Base-by-base conservation (phyloP, 441 rosid species). In the Populus hybrid region DNA sequence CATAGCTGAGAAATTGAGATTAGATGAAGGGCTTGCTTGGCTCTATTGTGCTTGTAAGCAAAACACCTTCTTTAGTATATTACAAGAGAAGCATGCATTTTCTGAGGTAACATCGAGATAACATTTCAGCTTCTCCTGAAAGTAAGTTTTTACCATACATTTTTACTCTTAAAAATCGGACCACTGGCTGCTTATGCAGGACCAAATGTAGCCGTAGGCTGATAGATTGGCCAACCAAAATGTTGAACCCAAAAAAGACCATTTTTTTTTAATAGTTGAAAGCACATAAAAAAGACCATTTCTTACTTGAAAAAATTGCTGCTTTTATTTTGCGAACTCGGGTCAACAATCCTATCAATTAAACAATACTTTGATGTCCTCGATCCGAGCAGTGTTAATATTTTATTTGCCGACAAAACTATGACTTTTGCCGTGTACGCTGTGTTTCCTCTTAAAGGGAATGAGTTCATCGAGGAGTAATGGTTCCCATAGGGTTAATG, bases 351-450 rank as follows among this genome's bases (percentile, higher is more conserved):
- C 50, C 8, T 35, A 36, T 69, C 46, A 69, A 36, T 69, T 69
- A 69, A 35, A 26, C 21, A 35, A 3, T 9, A 32, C n/a, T 18
- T 36, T 6, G 24, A 36, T 35, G 24, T 6, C 36, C 42, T 35
- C 7, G 5, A 6, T 9, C 69, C 50, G 12, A 68, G 14, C 16
- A 34, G 10, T 6, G 9, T 4, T 24, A 12, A 18, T 23, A 23
- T 11, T 6, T n/a, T 38, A 16, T 11, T 9, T 36, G 10, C 3
- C 71, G 24, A 18, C 23, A 46, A 30, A 30, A 16, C 4, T 23
- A 28, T 21, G 72, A 9, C 68, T 68, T 78, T 80, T 76, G 80
- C 70, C 81, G 78, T 79, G 38, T 71, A 79, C 83, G 84, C 82
- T 72, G 71, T 46, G 83, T 71, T 72, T 42, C 72, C 59, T 21